Conservation (phyloP, 495 filamentous ascomycete species). For the Coniosporium apollinis region DNA sequence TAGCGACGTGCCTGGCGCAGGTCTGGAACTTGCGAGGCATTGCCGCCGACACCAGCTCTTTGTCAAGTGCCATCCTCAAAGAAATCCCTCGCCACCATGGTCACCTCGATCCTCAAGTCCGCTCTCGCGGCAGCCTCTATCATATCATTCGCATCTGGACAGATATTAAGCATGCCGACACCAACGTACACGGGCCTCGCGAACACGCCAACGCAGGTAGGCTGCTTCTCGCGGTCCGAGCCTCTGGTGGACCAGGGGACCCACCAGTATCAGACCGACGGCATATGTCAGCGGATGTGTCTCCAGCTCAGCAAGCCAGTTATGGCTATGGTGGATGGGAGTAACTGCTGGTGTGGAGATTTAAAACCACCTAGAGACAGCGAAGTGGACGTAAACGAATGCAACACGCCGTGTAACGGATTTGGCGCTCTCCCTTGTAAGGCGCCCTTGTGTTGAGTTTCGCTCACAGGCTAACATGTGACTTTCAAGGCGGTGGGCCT, state of each 20-base stretch:
- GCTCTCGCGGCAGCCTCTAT: too few relatives aligned
- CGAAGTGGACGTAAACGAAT: constrained; percentile 32
- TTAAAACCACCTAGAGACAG: constrained; percentile 32
- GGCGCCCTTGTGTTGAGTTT: constrained; percentile 15
- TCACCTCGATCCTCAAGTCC: too few relatives aligned
- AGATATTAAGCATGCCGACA: too few relatives aligned
- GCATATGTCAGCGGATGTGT: constrained; percentile 28
- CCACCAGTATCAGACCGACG: constrained; percentile 22
- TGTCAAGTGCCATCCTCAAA: too few relatives aligned
- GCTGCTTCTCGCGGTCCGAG: constrained; percentile 27
- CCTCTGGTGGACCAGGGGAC: constrained; percentile 21
- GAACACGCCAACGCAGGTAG: too few relatives aligned
- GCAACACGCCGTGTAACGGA: constrained; percentile 41
- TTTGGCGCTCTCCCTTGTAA: constrained; percentile 39
- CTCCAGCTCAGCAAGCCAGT: constrained; percentile 15
- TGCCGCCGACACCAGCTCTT: too few relatives aligned
- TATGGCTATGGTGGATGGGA: constrained; percentile 26
- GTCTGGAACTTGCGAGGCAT: too few relatives aligned
- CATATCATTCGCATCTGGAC: too few relatives aligned
- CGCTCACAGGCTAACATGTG: constrained; percentile 17
- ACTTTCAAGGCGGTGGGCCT: constrained; percentile 34
- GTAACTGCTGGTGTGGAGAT: constrained; percentile 46
- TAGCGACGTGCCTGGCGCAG: too few relatives aligned
- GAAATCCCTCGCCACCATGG: too few relatives aligned
- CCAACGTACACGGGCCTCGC: too few relatives aligned